Evolutionary conservation across 2,329 filamentous ascomycete species (phyloP), one percentile per base, ranked within the genome.

Genomic region (Aspergillus ruber): DNA sequence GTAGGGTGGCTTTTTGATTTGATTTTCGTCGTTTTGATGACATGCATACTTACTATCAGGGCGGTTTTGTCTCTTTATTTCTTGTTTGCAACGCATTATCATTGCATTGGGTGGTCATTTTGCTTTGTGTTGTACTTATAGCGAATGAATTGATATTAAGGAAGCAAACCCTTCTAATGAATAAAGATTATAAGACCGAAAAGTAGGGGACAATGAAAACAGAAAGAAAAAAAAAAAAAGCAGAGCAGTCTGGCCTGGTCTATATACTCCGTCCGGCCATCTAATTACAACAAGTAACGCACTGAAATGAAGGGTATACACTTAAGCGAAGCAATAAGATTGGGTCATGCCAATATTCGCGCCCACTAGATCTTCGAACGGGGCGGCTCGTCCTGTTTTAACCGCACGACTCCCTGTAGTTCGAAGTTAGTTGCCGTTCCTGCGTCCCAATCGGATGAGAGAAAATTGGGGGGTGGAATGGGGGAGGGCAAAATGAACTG

Each of bases 321-420:
- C 25, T 29, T 18, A 25, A 33, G 20, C 42, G 8, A 27, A 42
- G 13, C 40, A 25, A 29, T 25, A 27, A 29, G 15, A 20, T 17
- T 18, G 27, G 25, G 32, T 17, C 42, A 43, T 15, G 18, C 2
- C 42, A 21, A 18, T 29, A 29, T 29, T 12, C 9, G 9, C 25
- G 42, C 32, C 40, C 40, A 42, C 51, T 56, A 65, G 18, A 66
- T 62, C 63, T 66, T 66, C 5, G 63, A 54, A 13, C 57, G 51
- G 48, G 62, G 55, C 7, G 56, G 55, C 45, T 65, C 63, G 40
- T 73, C 68, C 56, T 74, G 73, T 56, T 69, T 69, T 53, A 75
- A 61, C 36, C 73, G 66, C 12, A 74, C 69, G 44, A 75, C 68
- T 6, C 73, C 73, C 71, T 73, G 45, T 40, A 25, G 47, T 36